These are phyloP conservation scores for Tritrichomonas foetus DNA, from an alignment of 208 protist species.

Conservation along the genomic window DNA sequence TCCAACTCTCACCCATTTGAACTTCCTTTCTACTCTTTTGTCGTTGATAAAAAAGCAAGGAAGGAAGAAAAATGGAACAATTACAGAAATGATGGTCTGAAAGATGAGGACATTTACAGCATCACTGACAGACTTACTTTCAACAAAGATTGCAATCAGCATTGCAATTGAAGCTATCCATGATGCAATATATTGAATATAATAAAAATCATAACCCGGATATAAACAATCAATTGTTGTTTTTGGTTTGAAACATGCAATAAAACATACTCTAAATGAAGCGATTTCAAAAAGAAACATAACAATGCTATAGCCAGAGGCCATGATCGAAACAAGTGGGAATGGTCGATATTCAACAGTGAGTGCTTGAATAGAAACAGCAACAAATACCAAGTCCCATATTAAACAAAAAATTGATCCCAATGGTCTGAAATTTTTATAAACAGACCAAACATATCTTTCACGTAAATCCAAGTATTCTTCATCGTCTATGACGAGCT, in stretches of 20 bases:
- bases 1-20: background rate
- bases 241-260: background rate
- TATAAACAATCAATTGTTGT: background rate
- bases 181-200: background rate
- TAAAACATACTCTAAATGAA: no score
- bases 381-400: background rate
- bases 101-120: background rate
- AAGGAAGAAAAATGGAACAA: background rate
- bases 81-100: background rate
- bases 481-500: background rate
- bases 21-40: conserved; percentile 13
- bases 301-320: no score
- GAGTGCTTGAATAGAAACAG: no score
- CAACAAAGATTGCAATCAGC: background rate
- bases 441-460: background rate
- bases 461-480: background rate
- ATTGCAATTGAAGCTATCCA: background rate
- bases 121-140: background rate
- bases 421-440: background rate
- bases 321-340: no score
- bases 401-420: background rate
- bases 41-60: background rate
- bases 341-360: no score
- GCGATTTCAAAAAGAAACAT: no score
- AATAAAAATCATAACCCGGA: background rate